Evolutionary conservation across 2,329 filamentous ascomycete species (phyloP), one percentile per base, ranked within the genome.

Genomic region (Trichoderma gracile): DNA sequence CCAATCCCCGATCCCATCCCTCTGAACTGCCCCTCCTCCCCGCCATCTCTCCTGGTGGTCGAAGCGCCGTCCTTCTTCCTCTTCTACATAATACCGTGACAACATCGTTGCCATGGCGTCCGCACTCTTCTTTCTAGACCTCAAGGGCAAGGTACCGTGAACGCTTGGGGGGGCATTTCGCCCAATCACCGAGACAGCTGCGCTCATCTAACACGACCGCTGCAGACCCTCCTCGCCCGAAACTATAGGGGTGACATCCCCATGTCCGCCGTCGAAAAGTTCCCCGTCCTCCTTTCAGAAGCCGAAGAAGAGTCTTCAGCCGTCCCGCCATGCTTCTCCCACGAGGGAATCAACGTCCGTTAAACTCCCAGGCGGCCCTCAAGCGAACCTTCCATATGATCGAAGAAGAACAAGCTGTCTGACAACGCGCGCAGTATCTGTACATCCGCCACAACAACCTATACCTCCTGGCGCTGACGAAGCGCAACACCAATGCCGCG

Each of bases 401-500:
- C 10, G 23, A 15, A 21, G 12, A 47, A 63, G 40, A 33, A 17
- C 7, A 27, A 42, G 19, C 45, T 14, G 30, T 45, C 60, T 64
- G 43, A 66, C 46, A 38, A 38, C 47, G 27, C 61, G 58, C 61
- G 59, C 61, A 96, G 91, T 99, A 98, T 79, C 91, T 99, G 75
- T 99, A 99, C 81, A 99, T 99, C 79, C 89, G 94, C 74, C 95
- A 99, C 80, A 98, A 96, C 81, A 99, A 99, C 80, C 90, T 99
- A 71, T 99, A 97, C 80, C 90, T 99, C 70, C 91, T 99, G 73
- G 95, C 95, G 68, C 84, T 99, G 66, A 99, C 95, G 65, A 99
- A 99, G 84, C 91, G 94, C 77, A 99, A 99, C 81, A 97, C 93
- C 72, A 99, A 99, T 83, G 95, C 95, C 70, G 93, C 95, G 80